phyloP scores from a whole-genome alignment of 768 basidiomycete species.

The Agrocybe chaxingu region DNA sequence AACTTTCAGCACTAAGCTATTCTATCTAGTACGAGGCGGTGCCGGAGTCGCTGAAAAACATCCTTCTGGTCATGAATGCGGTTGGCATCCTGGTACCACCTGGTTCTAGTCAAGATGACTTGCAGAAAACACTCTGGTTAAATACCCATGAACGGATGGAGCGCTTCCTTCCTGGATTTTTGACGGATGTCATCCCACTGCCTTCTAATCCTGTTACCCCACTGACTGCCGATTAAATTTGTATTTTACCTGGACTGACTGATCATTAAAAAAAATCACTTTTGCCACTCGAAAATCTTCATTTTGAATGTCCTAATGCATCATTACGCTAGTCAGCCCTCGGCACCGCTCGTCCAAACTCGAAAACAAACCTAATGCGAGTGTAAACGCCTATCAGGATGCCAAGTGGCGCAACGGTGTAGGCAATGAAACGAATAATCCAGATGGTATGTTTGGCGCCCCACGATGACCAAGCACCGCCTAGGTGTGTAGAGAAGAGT shows the following conservation, averaged over 20 bases:
- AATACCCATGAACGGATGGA: conserved; percentile 86
- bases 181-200: conserved; percentile 63
- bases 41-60: conserved; percentile 95
- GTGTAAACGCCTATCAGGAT: conserved; percentile 40
- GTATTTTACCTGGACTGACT: background rate
- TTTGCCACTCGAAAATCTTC: conserved; percentile 42
- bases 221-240: conserved; percentile 11
- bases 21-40: conserved; percentile 74
- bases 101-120: conserved; percentile 50
- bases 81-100: conserved; percentile 75
- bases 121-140: conserved; percentile 74
- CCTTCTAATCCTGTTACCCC: conserved; percentile 15
- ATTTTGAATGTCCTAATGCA: conserved; percentile 57
- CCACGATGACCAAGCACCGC: conserved; percentile 71
- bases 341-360: background rate
- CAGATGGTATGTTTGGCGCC: conserved; percentile 31
- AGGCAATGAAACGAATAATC: conserved; percentile 46
- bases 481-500: conserved; percentile 63
- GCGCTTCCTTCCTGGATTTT: conserved; percentile 88
- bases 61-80: conserved; percentile 93
- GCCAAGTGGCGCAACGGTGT: conserved; percentile 50
- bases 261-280: conserved; percentile 2
- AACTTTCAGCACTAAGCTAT: background rate
- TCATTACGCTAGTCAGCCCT: background rate
- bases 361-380: conserved; percentile 47